A percentile compares a stretch with the other conserved stretches of the same genome.
Evolutionary conservation across 2,329 filamentous ascomycete genomes (phyloP).

Genomic region (Apiospora pterosperma): DNA sequence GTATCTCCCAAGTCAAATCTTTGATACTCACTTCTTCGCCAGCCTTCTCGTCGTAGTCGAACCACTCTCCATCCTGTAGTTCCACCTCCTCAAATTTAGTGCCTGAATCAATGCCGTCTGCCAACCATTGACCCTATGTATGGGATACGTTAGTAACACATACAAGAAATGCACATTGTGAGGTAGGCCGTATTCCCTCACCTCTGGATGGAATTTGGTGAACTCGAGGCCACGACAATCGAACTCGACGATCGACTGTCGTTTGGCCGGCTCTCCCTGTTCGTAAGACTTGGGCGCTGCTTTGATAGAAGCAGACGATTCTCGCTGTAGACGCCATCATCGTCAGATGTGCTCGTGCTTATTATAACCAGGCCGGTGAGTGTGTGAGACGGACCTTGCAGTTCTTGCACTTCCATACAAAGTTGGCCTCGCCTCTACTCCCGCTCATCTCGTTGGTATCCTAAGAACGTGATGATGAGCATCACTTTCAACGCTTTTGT

Average conservation of each 20-base stretch:
- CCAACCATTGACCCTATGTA: conserved; percentile 82
- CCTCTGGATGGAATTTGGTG: conserved; percentile 84
- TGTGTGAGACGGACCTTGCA: conserved; percentile 70
- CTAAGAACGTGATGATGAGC: conserved; percentile 39
- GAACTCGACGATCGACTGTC: conserved; percentile 79
- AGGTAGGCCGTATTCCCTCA: conserved; percentile 32
- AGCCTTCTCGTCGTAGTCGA: conserved; percentile 94
- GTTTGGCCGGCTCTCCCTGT: conserved; percentile 67
- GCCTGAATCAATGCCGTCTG: conserved; percentile 73
- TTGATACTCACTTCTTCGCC: conserved; percentile 90
- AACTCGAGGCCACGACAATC: conserved; percentile 96
- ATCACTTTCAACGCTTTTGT: not conserved
- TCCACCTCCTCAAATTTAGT: conserved; percentile 84
- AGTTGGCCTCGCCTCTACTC: conserved; percentile 93
- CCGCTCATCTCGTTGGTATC: conserved; percentile 89
- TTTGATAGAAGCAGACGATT: conserved; percentile 83
- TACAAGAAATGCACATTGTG: not conserved
- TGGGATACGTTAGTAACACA: conserved; percentile 9
- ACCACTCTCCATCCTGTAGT: conserved; percentile 90
- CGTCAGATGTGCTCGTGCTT: not conserved
- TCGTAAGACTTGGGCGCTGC: conserved; percentile 69
- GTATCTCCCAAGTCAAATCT: conserved; percentile 82
- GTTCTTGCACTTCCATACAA: conserved; percentile 99
- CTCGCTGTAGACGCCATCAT: conserved; percentile 51
- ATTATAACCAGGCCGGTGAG: too few relatives aligned